Evolutionary conservation across 1,284 basidiomycete species (phyloP).

Genomic region (Sparassis latifolia): DNA sequence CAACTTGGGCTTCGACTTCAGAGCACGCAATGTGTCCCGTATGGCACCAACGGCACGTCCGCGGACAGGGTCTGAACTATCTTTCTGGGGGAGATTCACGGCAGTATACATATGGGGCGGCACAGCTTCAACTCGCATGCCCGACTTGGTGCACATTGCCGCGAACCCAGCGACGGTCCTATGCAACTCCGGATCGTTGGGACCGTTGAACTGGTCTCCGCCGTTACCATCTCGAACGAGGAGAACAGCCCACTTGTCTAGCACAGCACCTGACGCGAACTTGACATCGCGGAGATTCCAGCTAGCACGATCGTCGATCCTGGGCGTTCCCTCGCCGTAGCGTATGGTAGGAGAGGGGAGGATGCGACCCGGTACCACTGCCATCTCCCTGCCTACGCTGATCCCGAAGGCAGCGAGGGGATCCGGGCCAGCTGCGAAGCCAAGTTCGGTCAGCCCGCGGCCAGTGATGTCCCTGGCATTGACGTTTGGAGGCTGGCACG

Average conservation of each 20-base stretch:
- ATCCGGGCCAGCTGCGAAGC: slow-evolving; percentile 40
- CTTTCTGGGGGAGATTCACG: slow-evolving; percentile 40
- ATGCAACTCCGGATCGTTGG: slow-evolving; percentile 43
- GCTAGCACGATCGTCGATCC: slow-evolving; percentile 53
- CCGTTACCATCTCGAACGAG: slow-evolving; percentile 50
- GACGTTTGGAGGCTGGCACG: slow-evolving; percentile 60
- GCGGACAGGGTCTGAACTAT: slow-evolving; percentile 41
- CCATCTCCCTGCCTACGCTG: slow-evolving; percentile 56
- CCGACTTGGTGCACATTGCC: slow-evolving; percentile 50
- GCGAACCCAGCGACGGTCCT: slow-evolving; percentile 42
- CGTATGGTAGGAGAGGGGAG: slow-evolving; percentile 51
- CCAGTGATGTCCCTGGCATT: slow-evolving; percentile 55
- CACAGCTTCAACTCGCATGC: slow-evolving; percentile 42
- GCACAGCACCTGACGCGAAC: slow-evolving; percentile 47
- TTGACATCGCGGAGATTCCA: slow-evolving; percentile 66
- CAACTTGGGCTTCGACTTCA: slow-evolving; percentile 27
- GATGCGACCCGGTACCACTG: slow-evolving; percentile 66
- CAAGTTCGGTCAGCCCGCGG: slow-evolving; percentile 54
- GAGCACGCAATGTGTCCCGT: slow-evolving; percentile 19
- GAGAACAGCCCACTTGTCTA: slow-evolving; percentile 59
- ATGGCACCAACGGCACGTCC: slow-evolving; percentile 35
- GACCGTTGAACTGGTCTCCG: slow-evolving; percentile 39
- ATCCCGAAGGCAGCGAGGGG: slow-evolving; percentile 55
- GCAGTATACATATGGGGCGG: slow-evolving; percentile 27
- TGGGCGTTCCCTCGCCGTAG: slow-evolving; percentile 42